Conservation (phyloP, 2,329 filamentous ascomycete species). For the Hirsutella rhossiliensis region DNA sequence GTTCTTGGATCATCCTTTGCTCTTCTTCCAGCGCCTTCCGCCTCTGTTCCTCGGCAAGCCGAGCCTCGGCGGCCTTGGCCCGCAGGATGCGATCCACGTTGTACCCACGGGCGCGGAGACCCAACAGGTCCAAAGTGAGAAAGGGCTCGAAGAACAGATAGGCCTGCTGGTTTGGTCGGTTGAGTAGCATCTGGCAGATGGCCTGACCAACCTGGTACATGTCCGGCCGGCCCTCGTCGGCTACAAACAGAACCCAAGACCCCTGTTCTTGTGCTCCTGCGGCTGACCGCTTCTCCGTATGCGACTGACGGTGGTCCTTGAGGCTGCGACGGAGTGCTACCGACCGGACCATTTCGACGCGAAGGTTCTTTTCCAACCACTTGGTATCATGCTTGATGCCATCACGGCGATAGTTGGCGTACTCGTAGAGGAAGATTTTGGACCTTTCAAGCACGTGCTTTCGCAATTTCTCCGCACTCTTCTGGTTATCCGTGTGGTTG, state of each 20-base stretch:
- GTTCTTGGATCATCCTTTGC: slow-evolving; percentile 50
- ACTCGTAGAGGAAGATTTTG: slow-evolving; percentile 79
- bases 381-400: slow-evolving; percentile 75
- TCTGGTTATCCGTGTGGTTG: slow-evolving; percentile 51
- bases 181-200: slow-evolving; percentile 68
- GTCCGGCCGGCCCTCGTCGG: slow-evolving; percentile 55
- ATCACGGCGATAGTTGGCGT: slow-evolving; percentile 56
- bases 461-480: slow-evolving; percentile 54
- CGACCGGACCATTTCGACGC: slow-evolving; percentile 64
- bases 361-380: slow-evolving; percentile 81
- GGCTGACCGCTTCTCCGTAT: slow-evolving; percentile 64
- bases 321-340: slow-evolving; percentile 71
- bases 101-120: slow-evolving; percentile 78
- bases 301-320: slow-evolving; percentile 53
- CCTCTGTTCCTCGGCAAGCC: slow-evolving; percentile 73
- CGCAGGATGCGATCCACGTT: slow-evolving; percentile 92
- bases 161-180: slow-evolving; percentile 75
- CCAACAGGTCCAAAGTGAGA: slow-evolving; percentile 70
- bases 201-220: slow-evolving; percentile 89
- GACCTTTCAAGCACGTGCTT: slow-evolving; percentile 79
- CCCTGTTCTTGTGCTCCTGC: slow-evolving; percentile 43
- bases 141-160: slow-evolving; percentile 87
- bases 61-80: slow-evolving; percentile 75
- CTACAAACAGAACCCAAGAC: slow-evolving; percentile 63
- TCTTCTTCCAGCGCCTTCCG: slow-evolving; percentile 65